Percentiles rank a stretch among this genome's conserved stretches.
Conservation (phyloP, 2,329 filamentous ascomycete species). For the Alternaria consortialis region DNA sequence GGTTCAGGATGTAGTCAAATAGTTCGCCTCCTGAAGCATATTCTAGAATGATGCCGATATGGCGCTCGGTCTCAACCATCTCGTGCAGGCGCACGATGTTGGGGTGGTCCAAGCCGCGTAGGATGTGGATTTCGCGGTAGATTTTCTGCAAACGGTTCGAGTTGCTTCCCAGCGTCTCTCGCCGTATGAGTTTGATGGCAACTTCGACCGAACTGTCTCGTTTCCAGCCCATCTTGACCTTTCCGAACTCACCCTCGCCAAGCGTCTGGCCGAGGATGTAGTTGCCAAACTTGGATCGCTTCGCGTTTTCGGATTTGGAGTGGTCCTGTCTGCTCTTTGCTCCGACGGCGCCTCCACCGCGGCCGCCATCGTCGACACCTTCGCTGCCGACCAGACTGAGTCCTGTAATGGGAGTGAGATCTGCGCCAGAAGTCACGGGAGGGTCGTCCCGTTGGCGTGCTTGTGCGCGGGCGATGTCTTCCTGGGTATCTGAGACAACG, state of each 20-base stretch:
- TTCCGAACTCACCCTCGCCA: conserved; percentile 97
- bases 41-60: conserved; percentile 98
- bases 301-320: conserved; percentile 63
- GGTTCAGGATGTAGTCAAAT: conserved; percentile 97
- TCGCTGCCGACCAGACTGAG: conserved; percentile 61
- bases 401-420: conserved; percentile 58
- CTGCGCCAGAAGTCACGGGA: conserved; percentile 54
- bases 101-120: conserved; percentile 86
- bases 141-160: conserved; percentile 93
- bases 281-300: conserved; percentile 90
- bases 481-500: conserved; percentile 77
- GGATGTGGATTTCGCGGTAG: conserved; percentile 93
- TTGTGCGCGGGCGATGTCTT: conserved; percentile 75
- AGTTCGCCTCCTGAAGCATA: conserved; percentile 97
- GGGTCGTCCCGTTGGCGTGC: conserved; percentile 72
- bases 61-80: conserved; percentile 96
- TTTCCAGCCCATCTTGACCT: conserved; percentile 99
- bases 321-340: conserved; percentile 66
- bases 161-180: conserved; percentile 88
- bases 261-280: conserved; percentile 96
- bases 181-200: conserved; percentile 96
- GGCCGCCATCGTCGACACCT: conserved; percentile 58
- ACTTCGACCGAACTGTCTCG: conserved; percentile 91
- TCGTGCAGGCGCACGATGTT: conserved; percentile 98
- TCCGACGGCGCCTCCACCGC: conserved; percentile 53